Percentiles rank a stretch among this genome's conserved stretches.
Evolutionary conservation across 139 green algal genomes (phyloP).

Genomic region (Cymbomonas tetramitiformis): DNA sequence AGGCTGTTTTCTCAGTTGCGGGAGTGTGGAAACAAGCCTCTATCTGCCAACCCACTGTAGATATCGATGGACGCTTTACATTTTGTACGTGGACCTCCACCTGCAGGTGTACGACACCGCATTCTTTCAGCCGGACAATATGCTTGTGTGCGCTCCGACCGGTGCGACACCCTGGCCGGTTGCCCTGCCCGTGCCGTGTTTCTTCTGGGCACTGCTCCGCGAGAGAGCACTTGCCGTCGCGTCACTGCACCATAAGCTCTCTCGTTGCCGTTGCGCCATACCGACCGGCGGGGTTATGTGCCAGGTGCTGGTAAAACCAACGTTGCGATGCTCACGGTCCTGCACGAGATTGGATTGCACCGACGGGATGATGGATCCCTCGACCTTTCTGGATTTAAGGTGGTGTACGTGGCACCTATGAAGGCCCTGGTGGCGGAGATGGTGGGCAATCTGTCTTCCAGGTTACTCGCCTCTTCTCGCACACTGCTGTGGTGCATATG

Average conservation of each 20-base stretch:
- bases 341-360: slow-evolving; percentile 78
- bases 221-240: too few relatives aligned
- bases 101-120: slow-evolving; percentile 69
- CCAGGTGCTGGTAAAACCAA: slow-evolving; percentile 99
- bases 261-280: too few relatives aligned
- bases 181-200: too few relatives aligned
- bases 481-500: too few relatives aligned
- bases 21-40: too few relatives aligned
- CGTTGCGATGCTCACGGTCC: slow-evolving; percentile 85
- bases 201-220: too few relatives aligned
- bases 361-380: slow-evolving; percentile 56
- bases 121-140: slow-evolving; percentile 78
- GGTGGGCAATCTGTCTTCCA: slow-evolving; percentile 95
- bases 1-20: too few relatives aligned
- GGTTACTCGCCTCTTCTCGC: too few relatives aligned
- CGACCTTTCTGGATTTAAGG: slow-evolving; percentile 78
- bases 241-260: too few relatives aligned
- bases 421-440: slow-evolving; percentile 96
- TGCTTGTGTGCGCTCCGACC: slow-evolving; percentile 72
- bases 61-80: neutral
- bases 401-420: slow-evolving; percentile 97
- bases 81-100: neutral
- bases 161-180: too few relatives aligned
- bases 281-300: too few relatives aligned
- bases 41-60: too few relatives aligned